Evolutionary conservation across 768 basidiomycete species (phyloP).

Genomic region (Mycena vulgaris): DNA sequence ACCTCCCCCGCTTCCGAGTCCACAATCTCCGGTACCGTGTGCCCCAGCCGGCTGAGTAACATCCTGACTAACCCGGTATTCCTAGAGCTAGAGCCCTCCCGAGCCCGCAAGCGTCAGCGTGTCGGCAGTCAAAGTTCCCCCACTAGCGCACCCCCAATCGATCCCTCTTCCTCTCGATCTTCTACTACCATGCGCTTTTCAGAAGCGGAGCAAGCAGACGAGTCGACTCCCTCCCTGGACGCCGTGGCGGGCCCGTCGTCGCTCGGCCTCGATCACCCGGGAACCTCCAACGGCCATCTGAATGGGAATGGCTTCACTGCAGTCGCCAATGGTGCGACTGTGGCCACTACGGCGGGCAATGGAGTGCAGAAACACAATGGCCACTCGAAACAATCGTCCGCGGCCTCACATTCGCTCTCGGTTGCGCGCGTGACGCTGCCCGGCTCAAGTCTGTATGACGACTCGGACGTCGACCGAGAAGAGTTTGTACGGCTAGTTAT

Average conservation of each 20-base stretch:
- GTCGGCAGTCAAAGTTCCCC: slow-evolving; percentile 58
- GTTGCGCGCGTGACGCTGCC: slow-evolving; percentile 77
- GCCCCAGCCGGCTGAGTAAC: slow-evolving; percentile 17
- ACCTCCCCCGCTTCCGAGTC: slow-evolving; percentile 46
- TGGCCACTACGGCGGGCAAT: slow-evolving; percentile 56
- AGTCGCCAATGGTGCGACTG: slow-evolving; percentile 55
- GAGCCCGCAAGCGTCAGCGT: slow-evolving; percentile 83
- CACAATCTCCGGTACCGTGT: slow-evolving; percentile 54
- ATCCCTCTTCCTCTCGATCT: slow-evolving; percentile 47
- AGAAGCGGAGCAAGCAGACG: slow-evolving; percentile 65
- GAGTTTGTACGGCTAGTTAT: slow-evolving; percentile 92
- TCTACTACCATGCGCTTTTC: slow-evolving; percentile 66
- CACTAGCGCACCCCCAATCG: slow-evolving; percentile 53
- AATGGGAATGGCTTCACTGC: slow-evolving; percentile 61
- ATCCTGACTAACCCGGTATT: slow-evolving; percentile 29
- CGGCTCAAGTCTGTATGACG: slow-evolving; percentile 83
- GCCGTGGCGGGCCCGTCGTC: slow-evolving; percentile 70
- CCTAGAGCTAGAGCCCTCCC: slow-evolving; percentile 66
- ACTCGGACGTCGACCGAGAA: slow-evolving; percentile 86
- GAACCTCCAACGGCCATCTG: slow-evolving; percentile 56
- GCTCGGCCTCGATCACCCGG: slow-evolving; percentile 53
- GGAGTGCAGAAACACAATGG: slow-evolving; percentile 65
- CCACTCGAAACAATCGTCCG: slow-evolving; percentile 46
- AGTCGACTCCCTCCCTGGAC: slow-evolving; percentile 62
- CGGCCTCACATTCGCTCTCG: slow-evolving; percentile 41